Evolutionary conservation across 2,329 filamentous ascomycete genomes (phyloP), one percentile per base, ranked within the genome.

Genomic region (Nigrospora oryzae): DNA sequence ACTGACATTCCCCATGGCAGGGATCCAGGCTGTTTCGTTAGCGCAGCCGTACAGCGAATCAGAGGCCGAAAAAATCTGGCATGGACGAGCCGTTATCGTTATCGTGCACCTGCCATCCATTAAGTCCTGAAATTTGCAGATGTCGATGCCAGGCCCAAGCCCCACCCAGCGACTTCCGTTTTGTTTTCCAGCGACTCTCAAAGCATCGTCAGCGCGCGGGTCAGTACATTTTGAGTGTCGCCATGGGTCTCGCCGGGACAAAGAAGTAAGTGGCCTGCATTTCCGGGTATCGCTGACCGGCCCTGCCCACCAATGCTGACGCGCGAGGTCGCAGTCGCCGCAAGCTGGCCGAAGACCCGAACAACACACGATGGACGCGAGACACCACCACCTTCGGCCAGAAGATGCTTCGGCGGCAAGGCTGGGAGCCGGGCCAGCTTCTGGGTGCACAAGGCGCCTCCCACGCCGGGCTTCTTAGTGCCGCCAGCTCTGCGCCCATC

Each of bases 311-410:
- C 23, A 28, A 28, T 28, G 23, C 23, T 28, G 23, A 28, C 23
- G 10, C 23, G 19, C 19, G 19, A 23, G 19, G 6, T 23, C n/a
- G 8, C 42, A 68, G 63, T 50, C 64, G 60, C 54, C 74, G 74
- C 40, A 95, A 91, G 68, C 82, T 97, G 60, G 85, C 84, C 53
- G 77, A 85, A 62, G 93, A 98, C 66, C 93, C 93, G 8, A 96
- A 97, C 69, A 98, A 97, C 65, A 95, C 88, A 40, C 81, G 79
- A 74, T 98, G 93, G 93, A 83, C 84, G 46, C 83, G 84, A 57
- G 84, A 90, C 61, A 87, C 84, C 52, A 77, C 77, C 46, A 83
- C 81, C 44, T 97, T 93, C 63, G 93, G 93, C 54, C 90, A 95
- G 63, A 87, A 83, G 60, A 91, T 97, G 54, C 81, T 98, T 59